phyloP scores from a whole-genome alignment of 176 grass and related monocot species.

The Oryza nivara region DNA sequence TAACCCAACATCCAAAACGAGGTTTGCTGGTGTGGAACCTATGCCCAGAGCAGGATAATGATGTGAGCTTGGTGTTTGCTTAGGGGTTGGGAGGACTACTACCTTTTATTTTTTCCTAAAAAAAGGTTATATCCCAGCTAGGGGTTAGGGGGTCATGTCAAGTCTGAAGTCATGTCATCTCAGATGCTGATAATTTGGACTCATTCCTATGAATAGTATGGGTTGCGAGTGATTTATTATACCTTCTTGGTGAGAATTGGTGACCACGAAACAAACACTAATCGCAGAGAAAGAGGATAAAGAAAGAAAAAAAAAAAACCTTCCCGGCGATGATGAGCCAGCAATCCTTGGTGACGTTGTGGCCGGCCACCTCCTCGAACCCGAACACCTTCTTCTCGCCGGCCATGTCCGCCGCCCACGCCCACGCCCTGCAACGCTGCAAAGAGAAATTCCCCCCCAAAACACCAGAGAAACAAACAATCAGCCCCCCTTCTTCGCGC shows the following conservation, averaged over 20 bases:
- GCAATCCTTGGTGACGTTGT: slow-evolving; percentile 83
- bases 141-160: background rate
- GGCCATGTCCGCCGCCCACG: slow-evolving; percentile 48
- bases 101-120: background rate
- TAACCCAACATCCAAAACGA: background rate
- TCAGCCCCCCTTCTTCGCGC: background rate
- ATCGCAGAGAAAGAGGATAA: background rate
- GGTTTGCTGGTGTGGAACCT: background rate
- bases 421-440: background rate
- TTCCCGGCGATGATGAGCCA: slow-evolving; percentile 62
- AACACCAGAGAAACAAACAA: background rate
- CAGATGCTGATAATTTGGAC: background rate
- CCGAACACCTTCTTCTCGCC: slow-evolving; percentile 50
- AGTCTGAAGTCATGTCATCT: background rate
- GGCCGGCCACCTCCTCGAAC: slow-evolving; percentile 79
- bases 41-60: background rate
- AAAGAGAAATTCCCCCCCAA: background rate
- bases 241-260: background rate
- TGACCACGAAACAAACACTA: background rate
- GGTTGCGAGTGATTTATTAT: background rate
- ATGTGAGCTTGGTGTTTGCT: background rate
- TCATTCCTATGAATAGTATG: background rate
- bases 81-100: background rate
- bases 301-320: background rate
- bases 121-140: background rate